Evolutionary conservation across 805 yeast species (phyloP), one percentile per base, ranked within the genome.

Genomic region (Saccharomycopsis olivae): DNA sequence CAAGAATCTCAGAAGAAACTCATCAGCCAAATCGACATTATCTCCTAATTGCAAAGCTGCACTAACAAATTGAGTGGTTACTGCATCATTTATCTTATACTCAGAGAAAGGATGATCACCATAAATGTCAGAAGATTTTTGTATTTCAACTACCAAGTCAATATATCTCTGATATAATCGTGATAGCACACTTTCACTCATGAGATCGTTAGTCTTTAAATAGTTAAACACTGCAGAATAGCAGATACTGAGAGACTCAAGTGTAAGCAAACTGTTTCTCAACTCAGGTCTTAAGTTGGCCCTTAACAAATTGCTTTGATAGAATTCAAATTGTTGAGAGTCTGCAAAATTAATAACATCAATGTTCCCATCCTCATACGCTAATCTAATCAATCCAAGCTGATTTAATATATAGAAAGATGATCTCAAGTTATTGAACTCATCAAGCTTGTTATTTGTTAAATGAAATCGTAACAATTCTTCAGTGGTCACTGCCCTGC

Each of bases 361-460:
- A 30, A 30, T 15, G 9, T 15, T 16, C 6, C 20, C 11, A 14
- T 23, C n/a, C 21, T 44, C 41, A 19, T 40, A 44, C 9, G 29
- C 29, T 8, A 36, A 20, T 23, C 32, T 25, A 3, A 44, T 33
- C 17, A 44, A 35, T 17, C 47, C 47, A 11, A 44, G 18, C 28
- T 44, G 29, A 27, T 44, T 44, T 5, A 38, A 29, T 3, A 44
- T n/a, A n/a, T 16, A 32, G 23, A 44, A 44, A 10, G 43, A 35
- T 25, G 44, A 40, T 10, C 8, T 10, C n/a, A 6, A 17, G 16
- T 40, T 40, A 3, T 14, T 20, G 5, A 11, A 5, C 4, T 36
- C 28, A 5, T 14, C 14, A 8, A 36, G 15, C 2, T 16, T 16
- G 14, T 40, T 29, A 15, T 39, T 13, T 10, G 8, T 13, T 10